A percentile compares a stretch with the other conserved stretches of the same genome.
These are phyloP conservation scores for Meredithiella fracta DNA, from an alignment of 2,329 filamentous ascomycete genomes.

Conservation along the genomic window DNA sequence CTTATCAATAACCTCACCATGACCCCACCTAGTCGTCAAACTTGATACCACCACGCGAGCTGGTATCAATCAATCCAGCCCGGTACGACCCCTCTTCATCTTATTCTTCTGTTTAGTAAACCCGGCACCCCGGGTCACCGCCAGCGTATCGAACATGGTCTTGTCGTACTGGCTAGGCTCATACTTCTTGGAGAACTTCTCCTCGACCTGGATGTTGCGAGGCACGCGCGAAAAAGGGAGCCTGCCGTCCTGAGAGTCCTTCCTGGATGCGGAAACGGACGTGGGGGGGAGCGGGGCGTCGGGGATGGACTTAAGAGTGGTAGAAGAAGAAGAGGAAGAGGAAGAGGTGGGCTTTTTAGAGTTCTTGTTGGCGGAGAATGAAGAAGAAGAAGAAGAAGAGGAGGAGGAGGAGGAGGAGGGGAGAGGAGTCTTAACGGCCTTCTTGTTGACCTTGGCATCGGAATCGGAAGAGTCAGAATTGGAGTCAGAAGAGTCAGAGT, in stretches of 20 bases:
- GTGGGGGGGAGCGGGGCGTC: constrained; percentile 37
- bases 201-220: constrained; percentile 50
- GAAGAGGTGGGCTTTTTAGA: constrained; percentile 22
- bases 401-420: constrained; percentile 26
- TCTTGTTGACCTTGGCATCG: constrained; percentile 17
- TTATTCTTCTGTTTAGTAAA: constrained; percentile 99
- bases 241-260: constrained; percentile 31
- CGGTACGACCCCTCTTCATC: constrained; percentile 86
- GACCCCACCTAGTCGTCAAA: constrained; percentile 57
- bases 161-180: constrained; percentile 76
- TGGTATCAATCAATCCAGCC: constrained; percentile 73
- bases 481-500: constrained; percentile 16
- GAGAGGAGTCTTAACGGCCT: constrained; percentile 23
- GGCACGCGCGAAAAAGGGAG: constrained; percentile 65
- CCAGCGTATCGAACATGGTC: constrained; percentile 71
- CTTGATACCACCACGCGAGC: constrained; percentile 71
- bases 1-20: not conserved
- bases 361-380: constrained; percentile 17
- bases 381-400: constrained; percentile 20
- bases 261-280: constrained; percentile 26
- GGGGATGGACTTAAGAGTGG: constrained; percentile 34
- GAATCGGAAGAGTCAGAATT: constrained; percentile 18
- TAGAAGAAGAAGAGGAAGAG: constrained; percentile 27
- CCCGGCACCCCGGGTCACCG: constrained; percentile 83
- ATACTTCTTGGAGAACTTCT: constrained; percentile 64